Evolutionary conservation across 352 stramenopile species (phyloP).

Genomic region (Pythium monospermum): DNA sequence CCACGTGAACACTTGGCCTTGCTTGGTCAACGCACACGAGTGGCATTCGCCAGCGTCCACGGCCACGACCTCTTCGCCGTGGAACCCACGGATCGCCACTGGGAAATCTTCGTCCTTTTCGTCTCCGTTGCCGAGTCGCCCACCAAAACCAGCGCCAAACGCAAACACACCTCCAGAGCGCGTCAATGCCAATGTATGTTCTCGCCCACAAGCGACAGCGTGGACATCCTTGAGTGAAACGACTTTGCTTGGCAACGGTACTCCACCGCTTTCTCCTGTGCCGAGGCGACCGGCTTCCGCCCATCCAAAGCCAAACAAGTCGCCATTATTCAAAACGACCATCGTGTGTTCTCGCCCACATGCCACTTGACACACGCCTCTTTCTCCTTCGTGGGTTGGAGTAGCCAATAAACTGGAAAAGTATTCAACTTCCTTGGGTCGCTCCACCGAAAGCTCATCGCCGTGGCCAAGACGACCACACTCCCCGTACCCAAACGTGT

Average conservation of each 20-base stretch:
- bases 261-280: conserved; percentile 68
- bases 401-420: conserved; percentile 46
- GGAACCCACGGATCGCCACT: conserved; percentile 30
- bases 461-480: conserved; percentile 74
- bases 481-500: conserved; percentile 79
- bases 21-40: conserved; percentile 52
- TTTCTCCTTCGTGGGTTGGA: conserved; percentile 24
- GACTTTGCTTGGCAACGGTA: conserved; percentile 54
- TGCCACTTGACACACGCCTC: conserved; percentile 42
- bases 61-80: conserved; percentile 31
- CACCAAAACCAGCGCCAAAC: conserved; percentile 75
- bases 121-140: conserved; percentile 60
- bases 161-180: conserved; percentile 49
- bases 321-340: conserved; percentile 52
- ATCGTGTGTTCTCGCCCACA: conserved; percentile 88
- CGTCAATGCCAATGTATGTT: conserved; percentile 72
- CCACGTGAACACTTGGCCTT: conserved; percentile 81
- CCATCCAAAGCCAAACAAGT: conserved; percentile 83
- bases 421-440: conserved; percentile 46
- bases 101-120: conserved; percentile 62
- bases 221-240: conserved; percentile 36
- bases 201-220: conserved; percentile 69
- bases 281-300: conserved; percentile 78
- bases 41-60: conserved; percentile 81
- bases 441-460: conserved; percentile 37